These are phyloP conservation scores for Primulina tabacum DNA, from an alignment of 257 asterid genomes.

Conservation along the genomic window DNA sequence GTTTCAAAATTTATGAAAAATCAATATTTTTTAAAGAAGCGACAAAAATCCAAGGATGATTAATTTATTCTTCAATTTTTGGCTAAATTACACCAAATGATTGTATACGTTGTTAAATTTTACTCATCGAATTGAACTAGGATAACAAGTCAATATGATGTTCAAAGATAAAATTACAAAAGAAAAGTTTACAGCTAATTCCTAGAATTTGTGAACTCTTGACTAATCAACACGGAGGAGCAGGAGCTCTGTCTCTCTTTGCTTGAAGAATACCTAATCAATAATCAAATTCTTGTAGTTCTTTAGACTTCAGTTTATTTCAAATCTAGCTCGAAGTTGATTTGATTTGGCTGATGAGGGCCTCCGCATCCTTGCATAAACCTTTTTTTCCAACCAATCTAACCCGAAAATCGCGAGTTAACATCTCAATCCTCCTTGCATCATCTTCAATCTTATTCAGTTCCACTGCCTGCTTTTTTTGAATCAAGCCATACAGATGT, in stretches of 20 bases:
- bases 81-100: too few species aligned
- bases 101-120: too few species aligned
- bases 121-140: too few species aligned
- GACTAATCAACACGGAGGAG: background rate
- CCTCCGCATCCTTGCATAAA: slow-evolving; percentile 47
- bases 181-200: background rate
- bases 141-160: background rate
- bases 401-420: slow-evolving; percentile 45
- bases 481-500: slow-evolving; percentile 56
- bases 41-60: too few species aligned
- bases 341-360: slow-evolving; percentile 53
- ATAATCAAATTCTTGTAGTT: too few species aligned
- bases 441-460: slow-evolving; percentile 60
- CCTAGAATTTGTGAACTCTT: background rate
- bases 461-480: slow-evolving; percentile 59
- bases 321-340: slow-evolving; percentile 13
- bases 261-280: too few species aligned
- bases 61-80: too few species aligned
- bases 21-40: too few species aligned
- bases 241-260: too few species aligned
- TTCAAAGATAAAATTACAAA: background rate
- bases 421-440: slow-evolving; percentile 52
- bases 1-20: too few species aligned
- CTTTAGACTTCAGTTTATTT: background rate
- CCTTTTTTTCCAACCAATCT: slow-evolving; percentile 59